Percentiles rank a stretch among this genome's conserved stretches.
These are phyloP conservation scores for Rhodamnia rubescens DNA, from an alignment of 345 rosid species.

Conservation along the genomic window DNA sequence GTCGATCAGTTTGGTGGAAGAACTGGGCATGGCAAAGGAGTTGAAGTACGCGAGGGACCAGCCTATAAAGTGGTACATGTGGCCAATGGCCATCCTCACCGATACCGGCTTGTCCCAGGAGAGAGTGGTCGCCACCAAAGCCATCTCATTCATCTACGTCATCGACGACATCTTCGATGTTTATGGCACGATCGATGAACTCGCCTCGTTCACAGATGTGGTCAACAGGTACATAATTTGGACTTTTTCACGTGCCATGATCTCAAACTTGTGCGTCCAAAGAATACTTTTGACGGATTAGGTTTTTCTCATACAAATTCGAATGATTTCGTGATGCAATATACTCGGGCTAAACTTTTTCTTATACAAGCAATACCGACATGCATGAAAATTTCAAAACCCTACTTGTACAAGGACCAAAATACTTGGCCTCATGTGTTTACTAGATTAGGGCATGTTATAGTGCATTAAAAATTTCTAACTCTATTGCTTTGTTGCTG, in stretches of 20 bases:
- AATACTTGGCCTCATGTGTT: not conserved
- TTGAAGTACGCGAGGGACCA: constrained; percentile 4
- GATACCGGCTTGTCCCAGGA: not conserved
- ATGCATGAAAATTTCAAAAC: not conserved
- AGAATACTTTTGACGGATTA: not conserved
- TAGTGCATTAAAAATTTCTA: not conserved
- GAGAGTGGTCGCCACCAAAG: constrained; percentile 3
- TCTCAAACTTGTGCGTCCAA: not conserved
- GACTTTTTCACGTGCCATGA: not conserved
- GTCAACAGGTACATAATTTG: not conserved
- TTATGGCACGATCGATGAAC: not conserved
- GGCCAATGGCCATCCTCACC: constrained; percentile 1
- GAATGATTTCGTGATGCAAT: no score
- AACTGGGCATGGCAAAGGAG: not conserved
- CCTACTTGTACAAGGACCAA: not conserved
- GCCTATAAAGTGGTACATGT: constrained; percentile 8
- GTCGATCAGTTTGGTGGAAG: constrained; percentile 2
- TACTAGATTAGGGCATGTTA: not conserved
- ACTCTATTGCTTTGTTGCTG: not conserved
- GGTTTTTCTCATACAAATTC: not conserved
- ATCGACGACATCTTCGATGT: constrained; percentile 9
- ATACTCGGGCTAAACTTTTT: not conserved
- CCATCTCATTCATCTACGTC: constrained; percentile 3
- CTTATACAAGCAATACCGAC: not conserved
- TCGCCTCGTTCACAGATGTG: not conserved